Evolutionary conservation across 2,329 filamentous ascomycete species (phyloP).

Genomic region (Trichophyton simii): DNA sequence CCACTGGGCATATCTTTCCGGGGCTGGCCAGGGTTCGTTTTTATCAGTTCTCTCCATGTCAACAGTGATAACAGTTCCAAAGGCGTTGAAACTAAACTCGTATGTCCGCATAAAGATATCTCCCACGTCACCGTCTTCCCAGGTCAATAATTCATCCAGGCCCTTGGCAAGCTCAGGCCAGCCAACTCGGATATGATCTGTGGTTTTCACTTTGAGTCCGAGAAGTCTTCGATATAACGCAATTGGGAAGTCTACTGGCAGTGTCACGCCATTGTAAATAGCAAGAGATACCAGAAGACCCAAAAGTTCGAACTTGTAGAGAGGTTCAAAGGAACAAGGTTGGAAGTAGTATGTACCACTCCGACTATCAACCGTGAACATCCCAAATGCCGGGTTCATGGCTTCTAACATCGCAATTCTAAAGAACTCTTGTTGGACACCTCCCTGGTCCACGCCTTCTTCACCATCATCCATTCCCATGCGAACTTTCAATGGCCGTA

Average conservation of each 20-base stretch:
- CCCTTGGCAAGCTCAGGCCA: conserved; percentile 74
- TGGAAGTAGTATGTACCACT: conserved; percentile 82
- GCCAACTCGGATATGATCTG: conserved; percentile 70
- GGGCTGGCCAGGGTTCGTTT: conserved; percentile 26
- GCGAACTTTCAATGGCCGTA: conserved; percentile 77
- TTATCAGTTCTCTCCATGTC: conserved; percentile 39
- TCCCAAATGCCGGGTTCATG: conserved; percentile 61
- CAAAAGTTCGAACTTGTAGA: conserved; percentile 82
- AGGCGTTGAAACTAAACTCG: conserved; percentile 60
- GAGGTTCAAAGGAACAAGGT: conserved; percentile 64
- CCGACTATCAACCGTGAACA: conserved; percentile 58
- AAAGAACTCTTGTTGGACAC: conserved; percentile 95
- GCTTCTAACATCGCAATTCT: conserved; percentile 68
- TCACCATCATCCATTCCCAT: conserved; percentile 73
- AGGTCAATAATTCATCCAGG: conserved; percentile 59
- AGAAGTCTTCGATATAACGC: conserved; percentile 74
- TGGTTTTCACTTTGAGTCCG: conserved; percentile 51
- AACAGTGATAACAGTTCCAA: conserved; percentile 42
- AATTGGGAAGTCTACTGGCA: conserved; percentile 78
- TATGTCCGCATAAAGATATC: conserved; percentile 77
- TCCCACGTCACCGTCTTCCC: conserved; percentile 67
- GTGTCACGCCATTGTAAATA: conserved; percentile 80
- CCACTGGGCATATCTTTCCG: conserved; percentile 11
- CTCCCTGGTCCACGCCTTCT: conserved; percentile 83
- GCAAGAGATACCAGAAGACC: conserved; percentile 81